phyloP scores from a whole-genome alignment of 441 rosid genomes.

The Eutrema salsugineum region DNA sequence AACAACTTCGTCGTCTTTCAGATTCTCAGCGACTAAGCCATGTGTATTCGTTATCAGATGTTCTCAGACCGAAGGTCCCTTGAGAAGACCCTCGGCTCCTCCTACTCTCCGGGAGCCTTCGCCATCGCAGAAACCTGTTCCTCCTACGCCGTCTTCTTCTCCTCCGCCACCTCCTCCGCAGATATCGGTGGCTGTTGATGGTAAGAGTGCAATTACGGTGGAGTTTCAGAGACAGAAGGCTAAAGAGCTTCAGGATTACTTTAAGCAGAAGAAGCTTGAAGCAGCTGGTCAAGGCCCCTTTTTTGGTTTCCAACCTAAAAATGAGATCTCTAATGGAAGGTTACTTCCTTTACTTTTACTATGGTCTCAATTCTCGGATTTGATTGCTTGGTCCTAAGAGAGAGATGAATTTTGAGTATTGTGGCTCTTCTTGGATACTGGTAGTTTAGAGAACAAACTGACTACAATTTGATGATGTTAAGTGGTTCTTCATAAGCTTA shows the following conservation, averaged over 20 bases:
- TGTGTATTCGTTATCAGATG: constrained; percentile 48
- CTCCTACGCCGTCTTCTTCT: constrained; percentile 25
- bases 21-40: constrained; percentile 43
- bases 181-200: constrained; percentile 32
- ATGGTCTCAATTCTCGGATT: background rate
- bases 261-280: constrained; percentile 82
- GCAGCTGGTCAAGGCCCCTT: constrained; percentile 79
- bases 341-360: background rate
- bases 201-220: constrained; percentile 45
- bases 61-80: constrained; percentile 66
- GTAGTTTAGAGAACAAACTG: background rate
- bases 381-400: background rate
- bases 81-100: constrained; percentile 78
- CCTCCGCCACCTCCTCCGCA: constrained; percentile 33
- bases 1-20: constrained; percentile 29
- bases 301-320: constrained; percentile 77
- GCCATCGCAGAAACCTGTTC: constrained; percentile 31
- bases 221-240: constrained; percentile 93
- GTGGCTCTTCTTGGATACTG: background rate
- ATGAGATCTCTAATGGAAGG: constrained; percentile 94
- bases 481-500: background rate
- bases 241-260: constrained; percentile 79
- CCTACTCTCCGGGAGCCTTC: constrained; percentile 45
- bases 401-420: background rate
- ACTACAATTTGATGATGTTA: background rate